Base-by-base conservation (phyloP, 2,329 filamentous ascomycete species). In the Penicillium crustosum region DNA sequence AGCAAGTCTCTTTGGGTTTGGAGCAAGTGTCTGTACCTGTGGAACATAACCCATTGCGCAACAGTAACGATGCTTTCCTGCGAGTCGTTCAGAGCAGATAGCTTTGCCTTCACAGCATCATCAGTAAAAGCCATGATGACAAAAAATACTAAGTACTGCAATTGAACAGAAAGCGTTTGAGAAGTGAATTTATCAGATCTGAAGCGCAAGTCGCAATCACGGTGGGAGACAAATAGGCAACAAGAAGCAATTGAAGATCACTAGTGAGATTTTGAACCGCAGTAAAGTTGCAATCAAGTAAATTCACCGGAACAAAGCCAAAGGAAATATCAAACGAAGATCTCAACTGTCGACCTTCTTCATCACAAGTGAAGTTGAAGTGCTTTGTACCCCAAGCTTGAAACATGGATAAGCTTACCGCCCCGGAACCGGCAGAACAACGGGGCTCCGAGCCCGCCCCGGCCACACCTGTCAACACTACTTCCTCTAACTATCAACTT, bases 21-120 rank as follows among this genome's bases (percentile, higher is more conserved):
- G 39, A 36, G 42, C 29, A 38, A 31, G 48, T 44, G 53, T 56
- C 47, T 42, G 66, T 86, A 96, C 92, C 92, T 89, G 78, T 99
- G 93, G 75, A 99, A 99, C 89, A 99, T 95, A 61, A 99, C 94
- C 95, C 95, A 99, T 86, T 97, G 93, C 57, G 94, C 92, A 61
- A 96, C 93, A 36, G 91, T 93, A 60, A 96, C 86, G 71, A 99
- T 97, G 77, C 92, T 95, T 74, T 99, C 94, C 75, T 99, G 93
- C 12, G 92, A 96, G 78, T 99, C 95, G 77, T 96, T 97, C 61
- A 99, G 85, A 42, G 92, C 91, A 33, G 93, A 95, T 53, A 99
- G 88, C 80, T 97, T 97, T 53, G 93, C 91, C 74, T 93, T 86
- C 55, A 99, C 92, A 47, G 92, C 90, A 79, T 99, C 94, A 77